A percentile compares a stretch with the other conserved stretches of the same genome.
Conservation (phyloP, 306 rosid species). For the Oemleria cerasiformis region DNA sequence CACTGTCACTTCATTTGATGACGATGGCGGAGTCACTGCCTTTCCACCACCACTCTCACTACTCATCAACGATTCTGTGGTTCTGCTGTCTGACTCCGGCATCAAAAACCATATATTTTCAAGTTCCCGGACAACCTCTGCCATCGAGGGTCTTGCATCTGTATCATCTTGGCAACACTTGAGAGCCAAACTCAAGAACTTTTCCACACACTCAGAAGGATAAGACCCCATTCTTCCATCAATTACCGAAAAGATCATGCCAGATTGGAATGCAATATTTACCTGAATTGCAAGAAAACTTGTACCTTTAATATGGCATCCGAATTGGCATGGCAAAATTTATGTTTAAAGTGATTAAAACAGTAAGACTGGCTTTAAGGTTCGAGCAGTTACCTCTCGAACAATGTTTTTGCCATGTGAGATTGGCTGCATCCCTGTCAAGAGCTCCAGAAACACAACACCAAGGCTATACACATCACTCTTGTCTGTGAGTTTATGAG, state of each 20-base stretch:
- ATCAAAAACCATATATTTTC: constrained; percentile 63
- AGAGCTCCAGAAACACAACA: constrained; percentile 78
- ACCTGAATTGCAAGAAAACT: constrained; percentile 38
- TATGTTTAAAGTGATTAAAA: not conserved
- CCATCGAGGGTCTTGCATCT: constrained; percentile 76
- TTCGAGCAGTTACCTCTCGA: constrained; percentile 66
- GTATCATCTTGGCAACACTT: constrained; percentile 73
- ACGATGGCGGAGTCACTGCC: constrained; percentile 44
- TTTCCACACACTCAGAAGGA: constrained; percentile 71
- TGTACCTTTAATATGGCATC: no score
- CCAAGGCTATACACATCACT: constrained; percentile 97
- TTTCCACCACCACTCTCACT: constrained; percentile 35
- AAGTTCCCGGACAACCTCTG: constrained; percentile 77
- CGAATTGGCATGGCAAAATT: not conserved
- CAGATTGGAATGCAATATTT: constrained; percentile 57
- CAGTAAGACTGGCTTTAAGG: not conserved
- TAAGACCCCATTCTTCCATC: constrained; percentile 80
- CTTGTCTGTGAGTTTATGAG: constrained; percentile 86
- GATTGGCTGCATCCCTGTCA: constrained; percentile 92
- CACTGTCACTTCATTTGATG: constrained; percentile 38
- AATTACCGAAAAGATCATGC: constrained; percentile 59
- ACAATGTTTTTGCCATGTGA: constrained; percentile 90
- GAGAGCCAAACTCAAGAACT: constrained; percentile 59
- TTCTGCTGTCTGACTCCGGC: constrained; percentile 54
- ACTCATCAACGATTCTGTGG: constrained; percentile 19